Percentiles rank a stretch among this genome's conserved stretches.
These are phyloP conservation scores for Heracleum sosnowskyi DNA, from an alignment of 129 eudicot species.

Conservation along the genomic window DNA sequence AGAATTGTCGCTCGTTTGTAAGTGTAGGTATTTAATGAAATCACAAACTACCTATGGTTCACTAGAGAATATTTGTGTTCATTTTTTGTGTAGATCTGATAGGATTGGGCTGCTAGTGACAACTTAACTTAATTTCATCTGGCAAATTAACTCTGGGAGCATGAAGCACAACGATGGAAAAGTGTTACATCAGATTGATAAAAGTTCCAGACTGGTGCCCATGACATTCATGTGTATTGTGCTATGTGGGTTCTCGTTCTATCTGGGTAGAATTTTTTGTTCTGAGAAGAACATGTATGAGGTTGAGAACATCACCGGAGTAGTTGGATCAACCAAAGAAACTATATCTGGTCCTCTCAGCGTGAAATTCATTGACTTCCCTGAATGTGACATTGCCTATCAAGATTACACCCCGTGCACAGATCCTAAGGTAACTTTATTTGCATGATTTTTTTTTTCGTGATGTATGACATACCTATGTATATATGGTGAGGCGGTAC, in stretches of 20 bases:
- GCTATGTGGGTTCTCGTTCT: conserved; percentile 84
- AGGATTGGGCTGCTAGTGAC: conserved; percentile 19
- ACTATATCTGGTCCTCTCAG: conserved; percentile 36
- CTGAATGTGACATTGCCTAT: conserved; percentile 57
- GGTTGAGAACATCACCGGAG: conserved; percentile 32
- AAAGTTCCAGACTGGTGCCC: conserved; percentile 52
- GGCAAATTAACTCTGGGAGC: conserved; percentile 18
- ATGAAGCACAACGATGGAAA: conserved; percentile 81
- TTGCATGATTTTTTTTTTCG: neutral
- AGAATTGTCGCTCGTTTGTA: neutral
- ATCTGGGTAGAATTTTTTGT: conserved; percentile 88
- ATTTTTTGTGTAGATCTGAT: conserved; percentile 13
- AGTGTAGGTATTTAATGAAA: neutral
- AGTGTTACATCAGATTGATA: conserved; percentile 45
- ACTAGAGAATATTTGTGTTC: neutral
- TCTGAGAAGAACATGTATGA: conserved; percentile 40
- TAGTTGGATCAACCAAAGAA: conserved; percentile 33
- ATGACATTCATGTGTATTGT: conserved; percentile 58
- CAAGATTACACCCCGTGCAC: conserved; percentile 99
- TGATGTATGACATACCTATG: neutral
- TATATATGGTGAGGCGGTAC: conserved; percentile 11
- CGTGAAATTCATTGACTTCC: conserved; percentile 45
- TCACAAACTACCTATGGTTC: neutral
- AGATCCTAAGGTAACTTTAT: conserved; percentile 65
- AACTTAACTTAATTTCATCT: conserved; percentile 19